Evolutionary conservation across 2,329 filamentous ascomycete species (phyloP).

Genomic region (Akanthomyces muscarius): DNA sequence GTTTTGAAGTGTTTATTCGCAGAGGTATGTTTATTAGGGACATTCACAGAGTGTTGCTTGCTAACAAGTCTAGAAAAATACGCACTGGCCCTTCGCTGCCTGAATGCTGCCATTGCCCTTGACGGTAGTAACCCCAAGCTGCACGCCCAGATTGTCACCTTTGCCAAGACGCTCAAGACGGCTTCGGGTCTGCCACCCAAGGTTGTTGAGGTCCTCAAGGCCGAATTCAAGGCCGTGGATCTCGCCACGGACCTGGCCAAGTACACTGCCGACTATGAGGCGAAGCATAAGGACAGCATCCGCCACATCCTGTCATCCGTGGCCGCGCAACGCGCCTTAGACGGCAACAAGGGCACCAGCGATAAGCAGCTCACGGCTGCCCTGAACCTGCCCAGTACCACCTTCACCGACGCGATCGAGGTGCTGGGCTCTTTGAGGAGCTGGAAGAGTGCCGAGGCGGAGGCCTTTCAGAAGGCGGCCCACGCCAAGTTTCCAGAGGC

Average conservation of each 20-base stretch:
- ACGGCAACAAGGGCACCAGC: slow-evolving; percentile 50
- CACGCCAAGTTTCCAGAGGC: slow-evolving; percentile 48
- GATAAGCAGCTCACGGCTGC: slow-evolving; percentile 62
- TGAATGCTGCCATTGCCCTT: slow-evolving; percentile 68
- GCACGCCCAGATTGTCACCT: slow-evolving; percentile 69
- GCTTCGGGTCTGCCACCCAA: slow-evolving; percentile 58
- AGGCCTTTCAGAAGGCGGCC: slow-evolving; percentile 46
- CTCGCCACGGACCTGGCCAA: slow-evolving; percentile 51
- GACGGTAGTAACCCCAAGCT: slow-evolving; percentile 66
- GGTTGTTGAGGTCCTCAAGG: slow-evolving; percentile 64
- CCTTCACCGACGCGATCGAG: slow-evolving; percentile 53
- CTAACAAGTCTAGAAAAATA: slow-evolving; percentile 63
- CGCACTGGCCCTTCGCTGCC: slow-evolving; percentile 79
- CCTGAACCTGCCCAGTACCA: slow-evolving; percentile 47
- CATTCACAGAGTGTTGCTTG: slow-evolving; percentile 15
- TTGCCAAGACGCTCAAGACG: slow-evolving; percentile 59
- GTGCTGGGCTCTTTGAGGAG: slow-evolving; percentile 40
- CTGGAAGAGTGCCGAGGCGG: slow-evolving; percentile 48
- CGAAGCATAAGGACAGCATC: slow-evolving; percentile 58
- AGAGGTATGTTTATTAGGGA: slow-evolving; percentile 57
- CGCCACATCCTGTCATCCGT: slow-evolving; percentile 61
- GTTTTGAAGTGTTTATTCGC: slow-evolving; percentile 86
- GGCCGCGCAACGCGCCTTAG: slow-evolving; percentile 55
- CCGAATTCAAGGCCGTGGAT: slow-evolving; percentile 60
- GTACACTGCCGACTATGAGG: slow-evolving; percentile 63